A percentile compares a stretch with the other conserved stretches of the same genome.
Evolutionary conservation across 1,284 basidiomycete genomes (phyloP).

Genomic region (Hemileia vastatrix): DNA sequence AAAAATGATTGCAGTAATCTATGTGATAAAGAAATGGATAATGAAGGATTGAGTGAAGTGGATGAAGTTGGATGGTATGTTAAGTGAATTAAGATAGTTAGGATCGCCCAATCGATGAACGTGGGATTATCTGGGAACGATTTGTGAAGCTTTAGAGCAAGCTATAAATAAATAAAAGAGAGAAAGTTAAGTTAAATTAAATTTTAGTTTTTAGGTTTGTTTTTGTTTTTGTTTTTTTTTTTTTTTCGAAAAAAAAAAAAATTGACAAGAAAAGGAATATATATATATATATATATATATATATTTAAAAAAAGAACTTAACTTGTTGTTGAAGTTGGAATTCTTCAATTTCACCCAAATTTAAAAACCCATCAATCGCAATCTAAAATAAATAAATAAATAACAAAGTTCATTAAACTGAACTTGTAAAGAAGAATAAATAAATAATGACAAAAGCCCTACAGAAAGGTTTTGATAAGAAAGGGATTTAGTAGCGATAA

Average conservation of each 20-base stretch:
- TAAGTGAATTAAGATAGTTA: constrained; percentile 8
- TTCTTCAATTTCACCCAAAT: neutral
- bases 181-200: neutral
- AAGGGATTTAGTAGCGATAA: neutral
- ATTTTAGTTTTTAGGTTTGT: neutral
- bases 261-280: too few species aligned
- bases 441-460: neutral
- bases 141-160: constrained; percentile 16
- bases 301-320: too few species aligned
- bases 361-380: neutral
- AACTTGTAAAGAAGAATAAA: neutral
- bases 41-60: constrained; percentile 8
- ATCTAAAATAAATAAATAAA: neutral
- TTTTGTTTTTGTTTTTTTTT: neutral
- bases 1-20: constrained; percentile 16
- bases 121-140: constrained; percentile 12
- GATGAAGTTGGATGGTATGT: neutral
- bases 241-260: too few species aligned
- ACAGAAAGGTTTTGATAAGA: neutral
- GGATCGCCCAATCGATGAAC: constrained; percentile 10
- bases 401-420: neutral
- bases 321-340: neutral
- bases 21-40: constrained; percentile 12
- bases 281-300: too few species aligned
- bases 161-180: neutral